phyloP scores from a whole-genome alignment of 495 filamentous ascomycete species.

The Cudoniella acicularis region DNA sequence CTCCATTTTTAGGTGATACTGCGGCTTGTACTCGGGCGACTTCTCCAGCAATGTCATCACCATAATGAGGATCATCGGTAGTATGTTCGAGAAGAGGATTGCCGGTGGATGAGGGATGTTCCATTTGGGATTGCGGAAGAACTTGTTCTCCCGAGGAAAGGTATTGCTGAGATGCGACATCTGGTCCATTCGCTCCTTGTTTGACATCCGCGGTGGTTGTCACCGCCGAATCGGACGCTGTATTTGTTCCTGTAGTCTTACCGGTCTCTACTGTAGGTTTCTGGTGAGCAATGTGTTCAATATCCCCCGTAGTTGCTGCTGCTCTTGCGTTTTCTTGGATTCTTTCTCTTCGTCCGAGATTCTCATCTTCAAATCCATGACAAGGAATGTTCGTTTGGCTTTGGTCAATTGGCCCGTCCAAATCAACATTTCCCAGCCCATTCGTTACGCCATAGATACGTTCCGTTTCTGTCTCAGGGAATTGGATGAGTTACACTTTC shows the following conservation, averaged over 20 bases:
- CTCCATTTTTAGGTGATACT: constrained; percentile 42
- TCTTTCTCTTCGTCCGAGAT: constrained; percentile 4
- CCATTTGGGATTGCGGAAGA: constrained; percentile 23
- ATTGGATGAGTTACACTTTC: constrained; percentile 22
- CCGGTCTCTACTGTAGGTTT: no score
- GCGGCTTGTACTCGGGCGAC: constrained; percentile 54
- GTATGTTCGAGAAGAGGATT: constrained; percentile 51
- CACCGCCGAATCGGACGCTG: no score
- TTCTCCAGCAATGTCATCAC: constrained; percentile 53
- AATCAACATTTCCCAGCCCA: neutral
- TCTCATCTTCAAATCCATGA: constrained; percentile 3
- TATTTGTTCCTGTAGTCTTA: no score
- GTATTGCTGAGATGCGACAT: constrained; percentile 14
- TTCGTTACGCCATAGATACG: neutral
- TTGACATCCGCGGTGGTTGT: constrained; percentile 3
- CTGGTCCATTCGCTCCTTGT: constrained; percentile 10
- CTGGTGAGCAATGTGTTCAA: constrained; percentile 15
- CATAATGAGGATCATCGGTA: constrained; percentile 58
- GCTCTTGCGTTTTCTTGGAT: constrained; percentile 16
- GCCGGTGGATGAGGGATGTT: constrained; percentile 22
- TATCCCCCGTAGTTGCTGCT: constrained; percentile 13
- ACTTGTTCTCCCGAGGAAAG: constrained; percentile 18
- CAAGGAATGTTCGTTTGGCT: neutral
- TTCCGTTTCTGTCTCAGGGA: neutral
- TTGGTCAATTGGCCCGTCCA: neutral